phyloP scores from a whole-genome alignment of 2,329 filamentous ascomycete species.

The Domatiomyces globalis region DNA sequence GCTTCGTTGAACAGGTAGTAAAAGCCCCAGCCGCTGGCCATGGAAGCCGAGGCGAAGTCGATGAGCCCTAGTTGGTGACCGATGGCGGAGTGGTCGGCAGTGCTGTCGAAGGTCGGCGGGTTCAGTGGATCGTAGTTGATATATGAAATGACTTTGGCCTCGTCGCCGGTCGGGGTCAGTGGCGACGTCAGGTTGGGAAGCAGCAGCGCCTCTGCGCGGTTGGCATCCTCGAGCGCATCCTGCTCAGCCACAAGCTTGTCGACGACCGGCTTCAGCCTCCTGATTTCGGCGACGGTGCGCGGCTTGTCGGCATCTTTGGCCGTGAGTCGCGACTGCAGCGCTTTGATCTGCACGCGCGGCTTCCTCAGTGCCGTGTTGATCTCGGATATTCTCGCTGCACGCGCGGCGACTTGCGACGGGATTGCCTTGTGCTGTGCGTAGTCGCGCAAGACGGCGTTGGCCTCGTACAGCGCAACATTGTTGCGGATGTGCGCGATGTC shows the following conservation, averaged over 20 bases:
- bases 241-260: slow-evolving; percentile 22
- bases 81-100: slow-evolving; percentile 70
- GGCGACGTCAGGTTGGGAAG: slow-evolving; percentile 76
- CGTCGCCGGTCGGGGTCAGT: slow-evolving; percentile 55
- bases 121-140: slow-evolving; percentile 56
- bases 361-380: slow-evolving; percentile 28
- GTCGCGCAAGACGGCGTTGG: slow-evolving; percentile 75
- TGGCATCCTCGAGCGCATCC: slow-evolving; percentile 8
- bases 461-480: slow-evolving; percentile 63
- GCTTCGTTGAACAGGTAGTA: slow-evolving; percentile 91
- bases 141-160: slow-evolving; percentile 41
- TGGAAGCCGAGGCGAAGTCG: slow-evolving; percentile 69
- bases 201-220: slow-evolving; percentile 49
- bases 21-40: slow-evolving; percentile 91
- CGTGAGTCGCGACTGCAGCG: slow-evolving; percentile 30
- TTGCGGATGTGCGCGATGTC: slow-evolving; percentile 84
- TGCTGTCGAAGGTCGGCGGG: slow-evolving; percentile 19
- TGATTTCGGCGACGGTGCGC: slow-evolving; percentile 9
- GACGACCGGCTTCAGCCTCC: slow-evolving; percentile 11
- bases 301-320: slow-evolving; percentile 20
- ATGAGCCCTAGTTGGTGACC: slow-evolving; percentile 76
- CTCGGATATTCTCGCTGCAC: slow-evolving; percentile 25
- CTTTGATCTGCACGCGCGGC: slow-evolving; percentile 31
- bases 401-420: slow-evolving; percentile 36
- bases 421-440: slow-evolving; percentile 46